These are phyloP conservation scores for Diplodia corticola DNA, from an alignment of 2,329 filamentous ascomycete genomes.

Conservation along the genomic window DNA sequence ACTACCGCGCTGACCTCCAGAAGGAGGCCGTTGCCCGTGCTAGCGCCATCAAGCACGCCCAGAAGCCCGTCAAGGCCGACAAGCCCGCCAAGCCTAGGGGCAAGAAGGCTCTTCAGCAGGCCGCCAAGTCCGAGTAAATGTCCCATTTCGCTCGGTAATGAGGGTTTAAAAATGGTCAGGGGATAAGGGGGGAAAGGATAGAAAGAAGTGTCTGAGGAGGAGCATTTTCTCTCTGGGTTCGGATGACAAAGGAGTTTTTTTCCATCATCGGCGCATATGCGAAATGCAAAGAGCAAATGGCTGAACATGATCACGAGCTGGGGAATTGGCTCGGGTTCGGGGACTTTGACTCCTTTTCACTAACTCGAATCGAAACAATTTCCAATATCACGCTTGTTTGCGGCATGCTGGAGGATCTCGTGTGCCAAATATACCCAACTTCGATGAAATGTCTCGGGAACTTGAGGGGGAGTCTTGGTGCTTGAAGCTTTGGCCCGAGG, in stretches of 20 bases:
- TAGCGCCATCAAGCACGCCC: constrained; percentile 77
- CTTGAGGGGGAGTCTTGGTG: not conserved
- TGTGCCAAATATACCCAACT: not conserved
- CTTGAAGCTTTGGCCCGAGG: not conserved
- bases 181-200: not conserved
- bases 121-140: constrained; percentile 55
- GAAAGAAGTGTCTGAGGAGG: constrained; percentile 10
- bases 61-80: constrained; percentile 74
- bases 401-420: not conserved
- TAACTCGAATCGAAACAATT: constrained; percentile 19
- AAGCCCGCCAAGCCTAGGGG: constrained; percentile 76
- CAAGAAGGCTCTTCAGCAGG: constrained; percentile 56
- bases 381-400: constrained; percentile 7
- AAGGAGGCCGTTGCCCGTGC: constrained; percentile 76
- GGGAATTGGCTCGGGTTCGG: constrained; percentile 15
- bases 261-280: constrained; percentile 17
- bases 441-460: not conserved
- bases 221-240: constrained; percentile 10
- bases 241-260: constrained; percentile 11
- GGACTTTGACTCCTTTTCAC: constrained; percentile 16
- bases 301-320: constrained; percentile 16
- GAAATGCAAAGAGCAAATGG: constrained; percentile 8
- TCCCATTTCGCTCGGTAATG: not conserved
- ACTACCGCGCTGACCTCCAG: constrained; percentile 67
- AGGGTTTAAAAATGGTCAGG: constrained; percentile 9